phyloP scores from a whole-genome alignment of 2,329 filamentous ascomycete species.

The Akanthomyces lecanii region DNA sequence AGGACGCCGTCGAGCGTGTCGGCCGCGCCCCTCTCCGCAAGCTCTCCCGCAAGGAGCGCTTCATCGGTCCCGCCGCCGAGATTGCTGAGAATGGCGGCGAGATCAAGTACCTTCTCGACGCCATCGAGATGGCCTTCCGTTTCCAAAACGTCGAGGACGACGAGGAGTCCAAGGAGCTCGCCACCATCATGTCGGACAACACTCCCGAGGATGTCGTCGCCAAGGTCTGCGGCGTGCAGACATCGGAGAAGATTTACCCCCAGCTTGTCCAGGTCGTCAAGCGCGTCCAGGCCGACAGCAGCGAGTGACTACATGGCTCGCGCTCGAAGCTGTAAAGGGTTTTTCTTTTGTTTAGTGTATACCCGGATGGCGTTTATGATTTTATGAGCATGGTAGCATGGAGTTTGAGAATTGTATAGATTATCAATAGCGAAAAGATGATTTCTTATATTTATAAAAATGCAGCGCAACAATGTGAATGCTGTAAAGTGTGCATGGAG shows the following conservation, averaged over 20 bases:
- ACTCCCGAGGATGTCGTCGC: slow-evolving; percentile 69
- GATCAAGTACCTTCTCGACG: slow-evolving; percentile 70
- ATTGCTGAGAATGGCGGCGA: slow-evolving; percentile 76
- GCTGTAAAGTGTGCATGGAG: neutral
- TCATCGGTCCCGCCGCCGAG: slow-evolving; percentile 86
- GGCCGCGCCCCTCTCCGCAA: slow-evolving; percentile 93
- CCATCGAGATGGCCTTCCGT: slow-evolving; percentile 85
- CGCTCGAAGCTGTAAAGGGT: slow-evolving; percentile 2
- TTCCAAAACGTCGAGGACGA: slow-evolving; percentile 95
- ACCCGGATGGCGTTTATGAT: slow-evolving; percentile 10
- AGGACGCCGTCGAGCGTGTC: slow-evolving; percentile 91
- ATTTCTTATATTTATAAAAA: neutral
- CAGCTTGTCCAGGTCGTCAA: slow-evolving; percentile 73
- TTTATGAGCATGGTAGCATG: slow-evolving; percentile 2
- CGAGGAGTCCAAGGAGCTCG: slow-evolving; percentile 81
- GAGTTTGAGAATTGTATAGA: slow-evolving; percentile 9
- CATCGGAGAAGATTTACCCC: slow-evolving; percentile 70
- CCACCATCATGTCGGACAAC: slow-evolving; percentile 75
- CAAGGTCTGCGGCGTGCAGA: slow-evolving; percentile 77
- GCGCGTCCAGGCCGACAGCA: slow-evolving; percentile 66
- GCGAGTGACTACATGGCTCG: slow-evolving; percentile 34
- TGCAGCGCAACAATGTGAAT: no score
- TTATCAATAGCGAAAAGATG: neutral
- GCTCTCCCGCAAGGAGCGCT: slow-evolving; percentile 90
- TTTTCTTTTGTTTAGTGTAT: neutral